A percentile compares a stretch with the other conserved stretches of the same genome.
Conservation (phyloP, 768 basidiomycete species). For the Amylocystis lapponica region DNA sequence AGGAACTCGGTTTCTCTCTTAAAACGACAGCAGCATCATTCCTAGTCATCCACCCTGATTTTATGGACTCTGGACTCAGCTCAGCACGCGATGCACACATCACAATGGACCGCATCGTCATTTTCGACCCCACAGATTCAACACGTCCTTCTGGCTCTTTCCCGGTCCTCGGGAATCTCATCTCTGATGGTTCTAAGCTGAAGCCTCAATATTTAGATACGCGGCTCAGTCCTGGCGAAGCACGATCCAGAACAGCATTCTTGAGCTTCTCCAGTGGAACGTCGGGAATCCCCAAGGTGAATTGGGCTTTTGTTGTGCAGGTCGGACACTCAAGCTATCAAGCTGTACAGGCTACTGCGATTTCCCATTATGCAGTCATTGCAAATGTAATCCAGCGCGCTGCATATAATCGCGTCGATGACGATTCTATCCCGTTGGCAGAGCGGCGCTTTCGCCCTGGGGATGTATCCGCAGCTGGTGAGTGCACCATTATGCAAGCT, state of each 20-base stretch:
- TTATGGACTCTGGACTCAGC: slow-evolving; percentile 12
- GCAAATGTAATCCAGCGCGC: slow-evolving; percentile 37
- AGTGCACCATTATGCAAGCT: not conserved
- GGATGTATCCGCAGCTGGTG: slow-evolving; percentile 55
- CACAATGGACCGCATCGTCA: slow-evolving; percentile 14
- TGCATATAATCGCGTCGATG: slow-evolving; percentile 10
- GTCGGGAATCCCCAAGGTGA: slow-evolving; percentile 59
- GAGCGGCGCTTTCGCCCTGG: slow-evolving; percentile 42
- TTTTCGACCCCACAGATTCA: slow-evolving; percentile 5
- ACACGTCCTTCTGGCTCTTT: slow-evolving; percentile 7
- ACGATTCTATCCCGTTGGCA: slow-evolving; percentile 32
- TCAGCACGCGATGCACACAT: slow-evolving; percentile 12
- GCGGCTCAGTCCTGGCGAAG: slow-evolving; percentile 48
- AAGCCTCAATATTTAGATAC: slow-evolving; percentile 40
- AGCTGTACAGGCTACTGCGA: slow-evolving; percentile 64
- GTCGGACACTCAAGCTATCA: slow-evolving; percentile 28
- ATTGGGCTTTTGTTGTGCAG: slow-evolving; percentile 20
- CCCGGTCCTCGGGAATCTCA: slow-evolving; percentile 39
- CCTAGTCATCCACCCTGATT: slow-evolving; percentile 16
- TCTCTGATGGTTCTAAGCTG: slow-evolving; percentile 40
- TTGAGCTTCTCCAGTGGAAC: slow-evolving; percentile 72
- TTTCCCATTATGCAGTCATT: slow-evolving; percentile 62
- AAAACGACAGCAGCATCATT: slow-evolving; percentile 12
- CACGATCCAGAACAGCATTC: slow-evolving; percentile 61
- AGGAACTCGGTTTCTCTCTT: slow-evolving; percentile 22